Percentiles rank a stretch among this genome's conserved stretches.
Evolutionary conservation across 2,329 filamentous ascomycete species (phyloP).

Genomic region (Basipetospora chlamydospora): DNA sequence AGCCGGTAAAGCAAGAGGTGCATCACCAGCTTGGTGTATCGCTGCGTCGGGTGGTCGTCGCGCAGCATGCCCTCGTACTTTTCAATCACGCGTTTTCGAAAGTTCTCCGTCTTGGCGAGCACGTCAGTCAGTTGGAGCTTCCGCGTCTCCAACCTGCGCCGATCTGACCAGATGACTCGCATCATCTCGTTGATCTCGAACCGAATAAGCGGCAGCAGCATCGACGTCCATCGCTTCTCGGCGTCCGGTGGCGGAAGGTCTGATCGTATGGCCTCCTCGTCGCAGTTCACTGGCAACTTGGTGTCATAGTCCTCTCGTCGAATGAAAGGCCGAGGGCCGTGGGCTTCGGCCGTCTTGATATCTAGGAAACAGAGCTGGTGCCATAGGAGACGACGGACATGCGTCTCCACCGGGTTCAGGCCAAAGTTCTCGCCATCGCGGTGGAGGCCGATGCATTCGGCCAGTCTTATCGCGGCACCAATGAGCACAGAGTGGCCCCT

Average conservation of each 20-base stretch:
- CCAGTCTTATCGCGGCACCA: conserved; percentile 57
- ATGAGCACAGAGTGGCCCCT: conserved; percentile 59
- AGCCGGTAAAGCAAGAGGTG: conserved; percentile 47
- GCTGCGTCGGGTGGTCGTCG: conserved; percentile 44
- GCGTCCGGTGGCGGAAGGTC: conserved; percentile 26
- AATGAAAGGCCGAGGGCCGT: conserved; percentile 57
- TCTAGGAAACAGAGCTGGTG: conserved; percentile 67
- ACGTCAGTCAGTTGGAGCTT: conserved; percentile 48
- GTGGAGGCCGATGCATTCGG: conserved; percentile 65
- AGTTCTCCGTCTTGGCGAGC: conserved; percentile 54
- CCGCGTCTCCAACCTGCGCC: conserved; percentile 46
- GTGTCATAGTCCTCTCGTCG: conserved; percentile 65
- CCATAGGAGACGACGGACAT: conserved; percentile 60
- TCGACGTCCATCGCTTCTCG: conserved; percentile 47
- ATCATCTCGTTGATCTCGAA: conserved; percentile 64
- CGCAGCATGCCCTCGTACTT: conserved; percentile 52
- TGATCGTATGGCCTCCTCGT: conserved; percentile 46
- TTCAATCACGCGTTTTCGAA: conserved; percentile 47
- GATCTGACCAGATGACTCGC: conserved; percentile 54
- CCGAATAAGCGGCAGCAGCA: conserved; percentile 52
- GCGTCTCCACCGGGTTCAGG: conserved; percentile 51
- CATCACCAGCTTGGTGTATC: conserved; percentile 49
- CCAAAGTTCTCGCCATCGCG: conserved; percentile 54
- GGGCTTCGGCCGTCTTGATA: conserved; percentile 58
- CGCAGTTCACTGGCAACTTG: conserved; percentile 53